These are phyloP conservation scores for Parietaria judaica DNA, from an alignment of 306 rosid species.

Conservation along the genomic window DNA sequence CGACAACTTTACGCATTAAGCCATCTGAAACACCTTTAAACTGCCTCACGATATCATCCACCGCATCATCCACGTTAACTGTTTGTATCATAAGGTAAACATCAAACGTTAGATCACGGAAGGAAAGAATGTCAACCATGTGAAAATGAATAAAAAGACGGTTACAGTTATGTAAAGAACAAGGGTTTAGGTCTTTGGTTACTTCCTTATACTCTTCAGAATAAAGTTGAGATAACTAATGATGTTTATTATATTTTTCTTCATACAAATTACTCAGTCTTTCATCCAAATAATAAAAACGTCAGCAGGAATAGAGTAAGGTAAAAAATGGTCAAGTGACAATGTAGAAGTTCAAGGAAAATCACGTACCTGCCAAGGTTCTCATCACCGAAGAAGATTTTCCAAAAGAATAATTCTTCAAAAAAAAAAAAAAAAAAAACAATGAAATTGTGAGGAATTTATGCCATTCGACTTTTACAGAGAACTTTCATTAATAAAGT, in stretches of 20 bases:
- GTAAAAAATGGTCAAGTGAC: too few relatives aligned
- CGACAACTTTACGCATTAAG: constrained; percentile 59
- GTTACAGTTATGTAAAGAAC: too few relatives aligned
- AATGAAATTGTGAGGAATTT: constrained; percentile 15
- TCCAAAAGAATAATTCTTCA: constrained; percentile 86
- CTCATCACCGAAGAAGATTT: constrained; percentile 87
- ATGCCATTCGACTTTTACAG: not conserved
- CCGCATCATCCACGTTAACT: constrained; percentile 94
- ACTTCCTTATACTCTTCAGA: not conserved
- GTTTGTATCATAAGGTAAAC: constrained; percentile 19
- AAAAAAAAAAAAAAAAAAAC: constrained; percentile 3
- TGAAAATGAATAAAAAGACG: too few relatives aligned
- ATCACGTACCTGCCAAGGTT: constrained; percentile 82
- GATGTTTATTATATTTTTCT: not conserved
- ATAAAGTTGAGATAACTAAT: not conserved
- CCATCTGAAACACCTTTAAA: constrained; percentile 96
- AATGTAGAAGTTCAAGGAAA: constrained; percentile 18
- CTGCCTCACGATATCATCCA: constrained; percentile 92
- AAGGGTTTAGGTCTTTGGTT: not conserved
- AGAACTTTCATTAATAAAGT: not conserved
- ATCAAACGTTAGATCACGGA: constrained; percentile 13
- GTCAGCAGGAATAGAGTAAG: too few relatives aligned
- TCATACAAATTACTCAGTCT: not conserved
- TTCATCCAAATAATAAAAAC: too few relatives aligned
- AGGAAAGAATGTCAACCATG: not conserved